These are phyloP conservation scores for Wickerhamomyces hampshirensis DNA, from an alignment of 805 yeast genomes.

Conservation along the genomic window DNA sequence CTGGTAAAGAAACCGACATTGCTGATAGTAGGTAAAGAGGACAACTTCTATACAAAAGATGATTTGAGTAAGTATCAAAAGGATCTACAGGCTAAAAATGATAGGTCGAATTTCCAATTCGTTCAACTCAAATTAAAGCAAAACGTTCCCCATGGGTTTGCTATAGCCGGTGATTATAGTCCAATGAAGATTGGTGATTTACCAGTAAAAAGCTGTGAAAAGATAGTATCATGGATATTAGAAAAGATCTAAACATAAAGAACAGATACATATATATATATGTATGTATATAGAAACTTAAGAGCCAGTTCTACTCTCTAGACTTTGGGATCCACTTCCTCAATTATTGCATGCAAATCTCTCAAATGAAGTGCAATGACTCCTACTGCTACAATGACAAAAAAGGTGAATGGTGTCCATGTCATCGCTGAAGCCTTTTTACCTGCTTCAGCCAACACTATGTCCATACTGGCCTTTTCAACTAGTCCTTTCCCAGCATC, in stretches of 20 bases:
- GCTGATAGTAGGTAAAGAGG: constrained; percentile 16
- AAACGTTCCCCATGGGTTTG: constrained; percentile 36
- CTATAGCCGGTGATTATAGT: constrained; percentile 35
- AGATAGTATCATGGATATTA: constrained; percentile 19
- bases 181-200: constrained; percentile 27
- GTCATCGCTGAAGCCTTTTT: constrained; percentile 50
- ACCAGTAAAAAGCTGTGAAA: constrained; percentile 22
- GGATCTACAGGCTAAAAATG: constrained; percentile 9
- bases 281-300: no score
- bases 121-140: constrained; percentile 19
- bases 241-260: constrained; percentile 10
- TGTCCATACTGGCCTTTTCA: constrained; percentile 45
- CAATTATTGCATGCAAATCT: constrained; percentile 25
- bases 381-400: constrained; percentile 36
- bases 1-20: constrained; percentile 11
- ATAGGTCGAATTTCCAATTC: constrained; percentile 9
- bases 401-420: constrained; percentile 55
- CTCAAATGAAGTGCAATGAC: constrained; percentile 31
- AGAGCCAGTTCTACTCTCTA: no score
- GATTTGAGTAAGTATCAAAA: constrained; percentile 10
- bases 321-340: constrained; percentile 19
- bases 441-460: constrained; percentile 42
- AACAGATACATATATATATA: background rate
- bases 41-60: constrained; percentile 12
- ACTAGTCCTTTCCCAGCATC: constrained; percentile 39